phyloP scores from a whole-genome alignment of 805 yeast species.

The Ogataea henricii region DNA sequence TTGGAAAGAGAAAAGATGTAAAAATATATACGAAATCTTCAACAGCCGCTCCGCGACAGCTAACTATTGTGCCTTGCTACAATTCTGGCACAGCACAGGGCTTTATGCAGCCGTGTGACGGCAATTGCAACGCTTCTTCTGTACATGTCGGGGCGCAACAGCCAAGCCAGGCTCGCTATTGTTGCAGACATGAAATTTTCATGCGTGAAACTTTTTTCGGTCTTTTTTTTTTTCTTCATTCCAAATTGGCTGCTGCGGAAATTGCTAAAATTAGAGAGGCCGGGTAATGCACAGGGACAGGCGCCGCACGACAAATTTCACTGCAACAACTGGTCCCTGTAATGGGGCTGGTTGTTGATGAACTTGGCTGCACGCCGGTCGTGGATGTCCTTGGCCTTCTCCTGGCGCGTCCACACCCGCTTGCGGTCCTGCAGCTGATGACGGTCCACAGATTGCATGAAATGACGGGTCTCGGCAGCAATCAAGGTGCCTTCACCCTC shows the following conservation, averaged over 20 bases:
- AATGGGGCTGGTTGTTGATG: slow-evolving; percentile 83
- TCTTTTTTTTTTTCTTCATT: neutral
- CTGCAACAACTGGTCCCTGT: slow-evolving; percentile 69
- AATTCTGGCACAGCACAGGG: slow-evolving; percentile 1
- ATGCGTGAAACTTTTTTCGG: neutral
- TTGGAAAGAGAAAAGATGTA: neutral
- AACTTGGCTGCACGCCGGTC: slow-evolving; percentile 62
- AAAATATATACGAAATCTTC: neutral
- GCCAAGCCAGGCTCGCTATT: slow-evolving; percentile 1
- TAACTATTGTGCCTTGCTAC: slow-evolving; percentile 4
- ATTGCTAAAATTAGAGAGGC: neutral
- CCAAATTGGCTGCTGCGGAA: neutral
- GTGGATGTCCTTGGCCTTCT: slow-evolving; percentile 49
- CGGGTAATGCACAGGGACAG: neutral
- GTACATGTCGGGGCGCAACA: slow-evolving; percentile 3
- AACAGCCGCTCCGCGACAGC: slow-evolving; percentile 4
- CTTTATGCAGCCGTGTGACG: neutral
- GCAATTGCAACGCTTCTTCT: slow-evolving; percentile 1
- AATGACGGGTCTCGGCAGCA: slow-evolving; percentile 70
- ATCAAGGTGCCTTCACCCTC: slow-evolving; percentile 77
- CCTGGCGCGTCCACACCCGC: slow-evolving; percentile 64
- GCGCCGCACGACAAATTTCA: slow-evolving; percentile 7
- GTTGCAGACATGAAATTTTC: slow-evolving; percentile 3
- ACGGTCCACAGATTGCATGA: slow-evolving; percentile 42
- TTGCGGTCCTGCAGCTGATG: slow-evolving; percentile 45